phyloP scores from a whole-genome alignment of 768 basidiomycete genomes.

The Boletus subparvulus region DNA sequence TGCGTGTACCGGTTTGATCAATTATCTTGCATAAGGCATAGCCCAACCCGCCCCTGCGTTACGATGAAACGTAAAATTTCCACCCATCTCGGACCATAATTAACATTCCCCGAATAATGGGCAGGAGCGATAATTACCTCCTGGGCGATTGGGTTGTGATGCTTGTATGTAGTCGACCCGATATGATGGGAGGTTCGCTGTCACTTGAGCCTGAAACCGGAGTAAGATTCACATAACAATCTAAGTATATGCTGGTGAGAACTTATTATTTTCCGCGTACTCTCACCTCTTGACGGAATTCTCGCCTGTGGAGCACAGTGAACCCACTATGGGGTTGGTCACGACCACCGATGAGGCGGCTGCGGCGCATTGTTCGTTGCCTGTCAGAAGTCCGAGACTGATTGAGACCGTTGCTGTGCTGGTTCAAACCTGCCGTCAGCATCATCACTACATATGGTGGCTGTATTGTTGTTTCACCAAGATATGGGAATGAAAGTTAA shows the following conservation, averaged over 20 bases:
- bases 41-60: constrained; percentile 2
- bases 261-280: background rate
- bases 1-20: constrained; percentile 6
- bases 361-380: constrained; percentile 4
- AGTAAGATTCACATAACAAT: constrained; percentile 1
- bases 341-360: background rate
- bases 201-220: background rate
- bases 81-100: constrained; percentile 4
- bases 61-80: constrained; percentile 24
- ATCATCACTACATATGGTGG: constrained; percentile 7
- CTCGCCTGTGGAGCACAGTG: background rate
- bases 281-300: background rate
- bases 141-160: background rate
- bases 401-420: constrained; percentile 13
- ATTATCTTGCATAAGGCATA: constrained; percentile 4
- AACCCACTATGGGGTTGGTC: background rate
- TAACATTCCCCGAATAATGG: background rate
- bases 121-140: background rate
- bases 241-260: background rate
- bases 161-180: background rate
- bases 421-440: constrained; percentile 16
- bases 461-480: constrained; percentile 17
- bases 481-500: constrained; percentile 24
- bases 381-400: background rate
- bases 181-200: background rate